Conservation (phyloP, 1,284 basidiomycete species). For the Cryptococcus sp. region DNA sequence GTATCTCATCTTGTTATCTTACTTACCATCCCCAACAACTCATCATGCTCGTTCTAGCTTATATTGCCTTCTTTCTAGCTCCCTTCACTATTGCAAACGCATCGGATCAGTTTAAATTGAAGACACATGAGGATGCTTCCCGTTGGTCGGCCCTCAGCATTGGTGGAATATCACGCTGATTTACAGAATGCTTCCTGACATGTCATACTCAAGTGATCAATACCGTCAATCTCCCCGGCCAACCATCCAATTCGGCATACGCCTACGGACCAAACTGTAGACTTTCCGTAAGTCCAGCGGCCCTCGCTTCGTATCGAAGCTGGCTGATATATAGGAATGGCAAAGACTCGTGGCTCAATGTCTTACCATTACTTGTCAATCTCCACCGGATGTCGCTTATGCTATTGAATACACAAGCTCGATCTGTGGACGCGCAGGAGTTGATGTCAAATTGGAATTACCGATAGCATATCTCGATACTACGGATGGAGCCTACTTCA, state of each 20-base stretch:
- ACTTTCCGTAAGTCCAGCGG: constrained; percentile 18
- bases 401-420: constrained; percentile 30
- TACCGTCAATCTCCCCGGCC: constrained; percentile 14
- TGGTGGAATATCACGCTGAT: neutral
- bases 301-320: neutral
- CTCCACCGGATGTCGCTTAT: constrained; percentile 39
- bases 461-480: constrained; percentile 18
- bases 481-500: constrained; percentile 26
- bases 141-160: constrained; percentile 9
- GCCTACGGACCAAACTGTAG: constrained; percentile 28
- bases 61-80: constrained; percentile 7
- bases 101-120: constrained; percentile 17
- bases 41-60: neutral
- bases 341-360: constrained; percentile 19
- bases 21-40: neutral
- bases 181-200: constrained; percentile 22
- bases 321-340: constrained; percentile 13
- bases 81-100: constrained; percentile 15
- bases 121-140: constrained; percentile 11
- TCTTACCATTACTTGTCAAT: constrained; percentile 23
- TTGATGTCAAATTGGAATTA: constrained; percentile 20
- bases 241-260: neutral
- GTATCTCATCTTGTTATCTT: too few relatives aligned
- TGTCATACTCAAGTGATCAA: constrained; percentile 17
- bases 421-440: constrained; percentile 31